Conservation (phyloP, 2,329 filamentous ascomycete genomes). For the Delphinella strobiligena region DNA sequence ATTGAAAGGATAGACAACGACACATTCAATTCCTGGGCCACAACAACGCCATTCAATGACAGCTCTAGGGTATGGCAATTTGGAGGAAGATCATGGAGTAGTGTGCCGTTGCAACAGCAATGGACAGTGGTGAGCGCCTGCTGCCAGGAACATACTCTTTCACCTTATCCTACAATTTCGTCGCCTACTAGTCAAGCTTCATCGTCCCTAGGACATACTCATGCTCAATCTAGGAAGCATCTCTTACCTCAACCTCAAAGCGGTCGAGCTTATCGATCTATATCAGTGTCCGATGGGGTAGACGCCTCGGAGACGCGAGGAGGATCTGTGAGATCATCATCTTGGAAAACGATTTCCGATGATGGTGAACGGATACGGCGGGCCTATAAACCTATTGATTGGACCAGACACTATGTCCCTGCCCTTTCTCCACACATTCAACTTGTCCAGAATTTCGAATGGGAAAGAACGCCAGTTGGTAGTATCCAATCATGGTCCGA, state of each 20-base stretch:
- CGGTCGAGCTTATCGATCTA: no score
- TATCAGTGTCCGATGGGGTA: neutral
- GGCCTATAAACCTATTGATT: neutral
- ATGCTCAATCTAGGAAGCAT: neutral
- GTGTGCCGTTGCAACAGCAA: neutral
- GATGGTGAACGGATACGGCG: constrained; percentile 1
- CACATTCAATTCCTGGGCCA: neutral
- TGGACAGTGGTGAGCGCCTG: constrained; percentile 1
- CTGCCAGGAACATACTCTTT: neutral
- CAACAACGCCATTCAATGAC: neutral
- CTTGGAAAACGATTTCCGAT: constrained; percentile 6
- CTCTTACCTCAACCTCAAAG: neutral
- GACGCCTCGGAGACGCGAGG: constrained; percentile 1
- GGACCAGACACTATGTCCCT: neutral
- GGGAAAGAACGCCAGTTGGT: constrained; percentile 17
- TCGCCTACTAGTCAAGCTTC: no score
- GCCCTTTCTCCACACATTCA: constrained; percentile 5
- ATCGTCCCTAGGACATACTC: neutral
- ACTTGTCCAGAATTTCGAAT: constrained; percentile 17
- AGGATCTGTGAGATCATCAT: constrained; percentile 2
- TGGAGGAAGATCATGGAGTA: constrained; percentile 4
- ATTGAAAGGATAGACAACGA: neutral
- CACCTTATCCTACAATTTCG: neutral
- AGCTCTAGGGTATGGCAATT: neutral
- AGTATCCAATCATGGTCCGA: constrained; percentile 17